Conservation (phyloP, 2,329 filamentous ascomycete species). For the Pestalotiopsis sp. region DNA sequence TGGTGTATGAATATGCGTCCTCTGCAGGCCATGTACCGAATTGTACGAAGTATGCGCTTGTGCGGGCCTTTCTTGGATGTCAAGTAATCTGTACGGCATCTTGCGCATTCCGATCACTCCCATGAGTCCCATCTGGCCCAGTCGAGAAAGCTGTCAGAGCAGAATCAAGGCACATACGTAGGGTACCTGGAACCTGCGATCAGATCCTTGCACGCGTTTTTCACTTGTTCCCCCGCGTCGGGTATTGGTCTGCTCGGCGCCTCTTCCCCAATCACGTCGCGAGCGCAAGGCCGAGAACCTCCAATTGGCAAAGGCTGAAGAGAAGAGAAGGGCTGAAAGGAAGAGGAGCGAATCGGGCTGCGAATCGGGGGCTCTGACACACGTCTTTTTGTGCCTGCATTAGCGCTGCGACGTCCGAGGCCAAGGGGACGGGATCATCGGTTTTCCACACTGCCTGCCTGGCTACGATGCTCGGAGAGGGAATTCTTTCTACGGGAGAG, state of each 20-base stretch:
- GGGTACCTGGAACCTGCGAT: neutral
- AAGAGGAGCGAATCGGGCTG: neutral
- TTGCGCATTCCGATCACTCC: no score
- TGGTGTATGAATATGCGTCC: no score
- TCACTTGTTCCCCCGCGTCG: neutral
- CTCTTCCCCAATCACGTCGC: constrained; percentile 1
- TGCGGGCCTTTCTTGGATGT: no score
- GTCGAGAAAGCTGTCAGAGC: no score
- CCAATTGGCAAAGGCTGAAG: no score
- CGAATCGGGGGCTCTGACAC: constrained; percentile 10
- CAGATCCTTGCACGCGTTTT: neutral
- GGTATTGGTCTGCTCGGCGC: neutral
- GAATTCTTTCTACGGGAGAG: neutral
- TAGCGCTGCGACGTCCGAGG: neutral
- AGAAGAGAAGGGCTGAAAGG: no score
- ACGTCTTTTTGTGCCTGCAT: constrained; percentile 8
- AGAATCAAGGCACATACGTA: no score
- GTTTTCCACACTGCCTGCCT: neutral
- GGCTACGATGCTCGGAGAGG: neutral
- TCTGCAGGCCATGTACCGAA: no score
- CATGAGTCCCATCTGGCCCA: no score
- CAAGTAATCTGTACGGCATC: no score
- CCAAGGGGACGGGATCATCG: neutral
- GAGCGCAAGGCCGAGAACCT: neutral
- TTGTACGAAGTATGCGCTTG: no score